Evolutionary conservation across 1,284 basidiomycete species (phyloP).

Genomic region (Leccinum huronense): DNA sequence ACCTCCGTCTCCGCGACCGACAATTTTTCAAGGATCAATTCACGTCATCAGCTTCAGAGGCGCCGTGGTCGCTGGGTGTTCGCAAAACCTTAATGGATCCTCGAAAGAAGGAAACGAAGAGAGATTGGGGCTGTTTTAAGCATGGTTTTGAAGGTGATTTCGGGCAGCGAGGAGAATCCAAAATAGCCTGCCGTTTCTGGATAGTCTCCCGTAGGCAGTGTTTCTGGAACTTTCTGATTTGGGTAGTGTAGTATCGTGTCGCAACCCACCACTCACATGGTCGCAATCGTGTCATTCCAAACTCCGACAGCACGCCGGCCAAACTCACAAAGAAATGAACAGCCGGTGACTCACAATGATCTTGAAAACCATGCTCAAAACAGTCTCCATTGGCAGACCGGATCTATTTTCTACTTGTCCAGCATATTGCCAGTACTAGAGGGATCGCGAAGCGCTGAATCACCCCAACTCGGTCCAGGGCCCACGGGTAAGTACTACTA

Average conservation of each 20-base stretch:
- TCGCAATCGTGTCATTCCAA: neutral
- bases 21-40: neutral
- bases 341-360: too few species aligned
- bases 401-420: too few species aligned
- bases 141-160: neutral
- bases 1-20: neutral
- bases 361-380: too few species aligned
- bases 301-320: neutral
- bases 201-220: neutral
- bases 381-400: too few species aligned
- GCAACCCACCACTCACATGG: too few species aligned
- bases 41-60: too few species aligned
- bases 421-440: too few species aligned
- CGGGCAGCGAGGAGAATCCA: neutral
- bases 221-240: neutral
- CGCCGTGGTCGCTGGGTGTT: too few species aligned
- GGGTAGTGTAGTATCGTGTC: neutral
- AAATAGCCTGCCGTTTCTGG: neutral
- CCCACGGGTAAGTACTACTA: too few species aligned
- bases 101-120: neutral
- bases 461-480: too few species aligned
- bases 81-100: neutral
- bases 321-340: too few species aligned
- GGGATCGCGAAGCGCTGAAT: too few species aligned
- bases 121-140: neutral